Evolutionary conservation across 495 filamentous ascomycete genomes (phyloP).

Genomic region (Neurospora sp.): DNA sequence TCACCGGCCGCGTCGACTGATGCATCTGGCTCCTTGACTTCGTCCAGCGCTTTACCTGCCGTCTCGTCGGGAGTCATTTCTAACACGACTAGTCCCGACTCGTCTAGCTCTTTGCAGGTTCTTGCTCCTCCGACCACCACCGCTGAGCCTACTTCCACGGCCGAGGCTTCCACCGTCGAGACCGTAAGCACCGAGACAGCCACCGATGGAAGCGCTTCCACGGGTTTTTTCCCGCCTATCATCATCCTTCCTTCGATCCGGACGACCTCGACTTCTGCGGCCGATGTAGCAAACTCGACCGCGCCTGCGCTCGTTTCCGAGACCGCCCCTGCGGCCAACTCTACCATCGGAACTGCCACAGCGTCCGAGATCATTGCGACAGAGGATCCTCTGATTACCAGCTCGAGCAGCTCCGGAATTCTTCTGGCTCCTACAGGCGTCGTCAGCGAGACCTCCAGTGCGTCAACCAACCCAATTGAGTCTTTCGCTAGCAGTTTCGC

Average conservation of each 20-base stretch:
- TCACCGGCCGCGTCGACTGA: neutral
- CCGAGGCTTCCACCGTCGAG: neutral
- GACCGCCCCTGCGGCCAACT: neutral
- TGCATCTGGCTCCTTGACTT: neutral
- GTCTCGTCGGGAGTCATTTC: neutral
- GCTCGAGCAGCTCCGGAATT: constrained; percentile 3
- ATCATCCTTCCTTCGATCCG: constrained; percentile 2
- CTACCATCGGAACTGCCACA: neutral
- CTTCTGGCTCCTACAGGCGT: constrained; percentile 8
- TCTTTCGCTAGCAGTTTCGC: constrained; percentile 1
- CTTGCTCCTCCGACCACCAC: neutral
- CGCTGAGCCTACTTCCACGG: neutral
- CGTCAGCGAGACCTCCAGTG: constrained; percentile 1
- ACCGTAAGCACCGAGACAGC: neutral
- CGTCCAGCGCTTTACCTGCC: neutral
- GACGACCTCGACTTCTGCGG: neutral
- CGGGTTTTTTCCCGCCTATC: neutral
- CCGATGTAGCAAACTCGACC: neutral
- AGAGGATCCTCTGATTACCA: constrained; percentile 1
- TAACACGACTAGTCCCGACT: neutral
- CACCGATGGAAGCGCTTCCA: neutral
- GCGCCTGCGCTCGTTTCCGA: neutral
- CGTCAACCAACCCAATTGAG: neutral
- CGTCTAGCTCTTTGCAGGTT: neutral
- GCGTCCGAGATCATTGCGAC: neutral